These are phyloP conservation scores for Myxozyma nipponensis DNA, from an alignment of 805 yeast genomes.

Conservation along the genomic window DNA sequence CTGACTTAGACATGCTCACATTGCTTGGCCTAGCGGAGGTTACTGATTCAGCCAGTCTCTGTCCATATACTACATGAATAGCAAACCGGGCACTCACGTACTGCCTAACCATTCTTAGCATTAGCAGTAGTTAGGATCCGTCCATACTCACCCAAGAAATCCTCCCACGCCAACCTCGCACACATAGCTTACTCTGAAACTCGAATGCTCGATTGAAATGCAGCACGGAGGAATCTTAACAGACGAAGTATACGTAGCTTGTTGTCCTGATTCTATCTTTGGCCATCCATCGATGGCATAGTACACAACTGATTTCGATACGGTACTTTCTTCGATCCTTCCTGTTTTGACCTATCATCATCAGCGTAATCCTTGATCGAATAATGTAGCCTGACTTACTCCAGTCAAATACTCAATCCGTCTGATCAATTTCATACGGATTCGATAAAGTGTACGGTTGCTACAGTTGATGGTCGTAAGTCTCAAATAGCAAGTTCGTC, in stretches of 20 bases:
- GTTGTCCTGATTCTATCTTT: not conserved
- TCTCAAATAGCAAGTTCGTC: slow-evolving; percentile 2
- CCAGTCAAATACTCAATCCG: slow-evolving; percentile 6
- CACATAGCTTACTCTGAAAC: slow-evolving; percentile 4
- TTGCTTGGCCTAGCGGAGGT: no score
- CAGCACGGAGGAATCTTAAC: slow-evolving; percentile 1
- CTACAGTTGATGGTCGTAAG: slow-evolving; percentile 1
- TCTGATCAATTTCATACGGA: slow-evolving; percentile 10
- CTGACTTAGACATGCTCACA: no score
- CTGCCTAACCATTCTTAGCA: no score
- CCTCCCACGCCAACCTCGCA: slow-evolving; percentile 5
- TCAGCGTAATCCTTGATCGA: not conserved
- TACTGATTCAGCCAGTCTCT: no score
- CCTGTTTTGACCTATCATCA: not conserved
- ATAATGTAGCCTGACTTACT: not conserved
- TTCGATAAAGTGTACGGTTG: slow-evolving; percentile 2
- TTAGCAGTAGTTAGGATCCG: no score
- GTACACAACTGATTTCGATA: slow-evolving; percentile 6
- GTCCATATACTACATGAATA: not conserved
- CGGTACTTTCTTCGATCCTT: slow-evolving; percentile 2
- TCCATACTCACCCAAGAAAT: slow-evolving; percentile 4
- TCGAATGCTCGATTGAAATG: not conserved
- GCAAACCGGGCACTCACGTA: not conserved
- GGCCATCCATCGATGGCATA: slow-evolving; percentile 8
- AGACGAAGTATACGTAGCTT: slow-evolving; percentile 2